These are phyloP conservation scores for Naganishia cerealis DNA, from an alignment of 1,284 basidiomycete genomes.

Conservation along the genomic window DNA sequence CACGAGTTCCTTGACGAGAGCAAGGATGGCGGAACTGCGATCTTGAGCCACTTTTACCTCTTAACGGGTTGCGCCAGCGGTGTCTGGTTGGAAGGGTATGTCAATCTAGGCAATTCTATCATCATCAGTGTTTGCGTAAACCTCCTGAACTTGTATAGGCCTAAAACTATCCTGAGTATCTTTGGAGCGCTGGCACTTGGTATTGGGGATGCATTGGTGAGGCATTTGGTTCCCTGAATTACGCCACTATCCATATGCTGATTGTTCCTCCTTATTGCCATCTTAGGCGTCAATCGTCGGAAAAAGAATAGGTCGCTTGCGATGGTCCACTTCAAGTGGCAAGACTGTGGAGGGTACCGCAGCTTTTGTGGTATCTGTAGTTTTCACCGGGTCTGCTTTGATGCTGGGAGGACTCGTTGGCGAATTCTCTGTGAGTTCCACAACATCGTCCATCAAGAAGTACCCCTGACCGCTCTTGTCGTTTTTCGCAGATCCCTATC, in stretches of 20 bases:
- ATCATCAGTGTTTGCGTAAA: background rate
- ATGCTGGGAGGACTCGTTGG: constrained; percentile 69
- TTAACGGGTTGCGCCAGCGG: constrained; percentile 90
- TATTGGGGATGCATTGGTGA: constrained; percentile 85
- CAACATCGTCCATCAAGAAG: background rate
- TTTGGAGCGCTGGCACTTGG: constrained; percentile 90
- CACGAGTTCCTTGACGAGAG: constrained; percentile 88
- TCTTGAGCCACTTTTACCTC: constrained; percentile 95
- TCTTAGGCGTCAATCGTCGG: constrained; percentile 85
- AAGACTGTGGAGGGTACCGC: constrained; percentile 91
- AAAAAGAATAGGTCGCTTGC: constrained; percentile 71
- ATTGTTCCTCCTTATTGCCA: constrained; percentile 9
- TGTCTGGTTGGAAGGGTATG: constrained; percentile 91
- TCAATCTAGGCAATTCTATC: constrained; percentile 35
- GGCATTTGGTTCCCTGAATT: constrained; percentile 44
- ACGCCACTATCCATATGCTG: background rate
- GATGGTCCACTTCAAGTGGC: constrained; percentile 77
- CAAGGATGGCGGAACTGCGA: constrained; percentile 93
- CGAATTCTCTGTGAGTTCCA: constrained; percentile 67
- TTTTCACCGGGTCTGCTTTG: constrained; percentile 68
- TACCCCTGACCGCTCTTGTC: constrained; percentile 33
- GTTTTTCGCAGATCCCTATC: constrained; percentile 5
- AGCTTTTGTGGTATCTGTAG: constrained; percentile 75
- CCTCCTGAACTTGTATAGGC: constrained; percentile 55
- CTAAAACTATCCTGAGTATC: constrained; percentile 70